phyloP scores from a whole-genome alignment of 1,284 basidiomycete species.

The Rhodotorula sp. region DNA sequence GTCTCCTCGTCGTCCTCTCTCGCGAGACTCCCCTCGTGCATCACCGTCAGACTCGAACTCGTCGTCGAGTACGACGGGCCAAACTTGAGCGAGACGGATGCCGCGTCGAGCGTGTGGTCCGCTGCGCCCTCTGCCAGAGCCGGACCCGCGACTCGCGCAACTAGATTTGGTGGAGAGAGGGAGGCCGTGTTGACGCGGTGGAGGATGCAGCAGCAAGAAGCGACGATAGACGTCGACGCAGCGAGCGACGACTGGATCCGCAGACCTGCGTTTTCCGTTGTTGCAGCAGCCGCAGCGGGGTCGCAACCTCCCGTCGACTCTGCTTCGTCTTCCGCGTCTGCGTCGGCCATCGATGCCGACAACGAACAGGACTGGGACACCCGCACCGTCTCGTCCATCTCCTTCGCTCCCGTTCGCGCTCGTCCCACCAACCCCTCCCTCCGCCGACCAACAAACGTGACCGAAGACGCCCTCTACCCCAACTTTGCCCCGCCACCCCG shows the following conservation, averaged over 20 bases:
- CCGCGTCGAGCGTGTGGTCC: background rate
- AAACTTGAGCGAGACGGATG: background rate
- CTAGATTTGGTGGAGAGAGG: background rate
- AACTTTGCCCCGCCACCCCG: background rate
- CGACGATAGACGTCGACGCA: background rate
- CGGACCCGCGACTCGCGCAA: background rate
- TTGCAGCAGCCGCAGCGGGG: background rate
- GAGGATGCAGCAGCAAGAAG: background rate
- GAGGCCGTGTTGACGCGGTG: background rate
- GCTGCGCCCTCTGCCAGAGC: background rate
- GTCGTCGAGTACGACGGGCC: constrained; percentile 16
- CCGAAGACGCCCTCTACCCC: background rate
- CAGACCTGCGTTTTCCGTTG: background rate
- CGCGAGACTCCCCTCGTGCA: no score
- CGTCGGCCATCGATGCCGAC: background rate
- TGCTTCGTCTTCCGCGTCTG: background rate
- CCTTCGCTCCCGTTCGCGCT: background rate
- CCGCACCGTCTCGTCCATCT: constrained; percentile 7
- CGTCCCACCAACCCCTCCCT: background rate
- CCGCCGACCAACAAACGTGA: background rate
- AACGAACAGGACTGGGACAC: constrained; percentile 12
- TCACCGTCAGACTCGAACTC: constrained; percentile 7
- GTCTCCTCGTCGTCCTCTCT: background rate
- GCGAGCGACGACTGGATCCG: background rate
- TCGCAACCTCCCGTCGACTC: background rate